Base-by-base conservation (phyloP, 2,329 filamentous ascomycete species). In the Fusarium verrucosum region DNA sequence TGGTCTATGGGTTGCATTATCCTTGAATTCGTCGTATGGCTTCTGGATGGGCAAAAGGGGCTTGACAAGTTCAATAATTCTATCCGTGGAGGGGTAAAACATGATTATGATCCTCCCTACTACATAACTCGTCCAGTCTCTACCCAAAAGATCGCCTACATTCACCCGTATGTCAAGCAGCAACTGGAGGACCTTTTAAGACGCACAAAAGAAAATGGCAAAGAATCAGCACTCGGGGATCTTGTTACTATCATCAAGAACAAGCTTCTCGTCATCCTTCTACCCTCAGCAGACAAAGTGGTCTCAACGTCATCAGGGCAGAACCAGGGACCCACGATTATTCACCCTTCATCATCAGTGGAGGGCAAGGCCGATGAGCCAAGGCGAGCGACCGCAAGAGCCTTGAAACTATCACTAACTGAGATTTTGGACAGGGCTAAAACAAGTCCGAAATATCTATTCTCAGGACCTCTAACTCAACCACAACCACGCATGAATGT, bases 1-100 rank as follows among this genome's bases (percentile, higher is more conserved):
- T 57, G 53, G 53, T 51, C 46, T 3, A 52, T 52, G 46, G 53
- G 53, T 5, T 57, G 53, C 25, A 57, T 57, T 7, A 23, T 52
- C 5, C 33, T 57, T 7, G 47, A 57, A 30, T 52, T 52, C n/a
- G 4, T 57, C 17, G 16, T 57, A 9, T 57, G 53, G 53, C 17
- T 57, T 10, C 10, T 57, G 17, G 22, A 57, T 25, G 44, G 37
- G 7, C 30, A 38, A 17, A 10, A 38, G 7, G 46, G 20, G 4
- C 10, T 56, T 20, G 38, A 32, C 7, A 19, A 20, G 2, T 56
- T 44, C 38, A 51, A 50, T 7, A 13, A 44, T 10, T 40, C 35
- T 2, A 36, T 50, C 19, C 52, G 36, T 4, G 36, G 20, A 25
- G 45, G 33, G 4, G 17, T 37, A 10, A 44, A 47, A 19, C 35